A percentile compares a stretch with the other conserved stretches of the same genome.
Conservation (phyloP, 208 protist genomes). For the Acanthamoeba triangularis region DNA sequence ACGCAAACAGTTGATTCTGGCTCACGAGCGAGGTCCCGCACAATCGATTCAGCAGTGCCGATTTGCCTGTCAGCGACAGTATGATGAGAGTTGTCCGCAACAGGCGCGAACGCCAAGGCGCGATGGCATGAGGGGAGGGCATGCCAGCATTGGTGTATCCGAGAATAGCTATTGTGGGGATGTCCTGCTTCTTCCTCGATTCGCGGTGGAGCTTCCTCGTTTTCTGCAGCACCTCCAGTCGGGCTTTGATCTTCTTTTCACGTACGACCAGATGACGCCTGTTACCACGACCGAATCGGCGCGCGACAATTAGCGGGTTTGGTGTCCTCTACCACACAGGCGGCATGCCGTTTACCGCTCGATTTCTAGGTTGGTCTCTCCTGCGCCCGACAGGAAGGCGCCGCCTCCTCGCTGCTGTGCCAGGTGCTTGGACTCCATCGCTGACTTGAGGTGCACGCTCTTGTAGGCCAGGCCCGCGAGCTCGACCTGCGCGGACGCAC, state of each 20-base stretch:
- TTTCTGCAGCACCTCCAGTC: conserved; percentile 35
- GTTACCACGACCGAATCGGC: too few species aligned
- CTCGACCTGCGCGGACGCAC: not conserved
- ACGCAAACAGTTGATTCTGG: conserved; percentile 45
- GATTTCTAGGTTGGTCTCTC: conserved; percentile 62
- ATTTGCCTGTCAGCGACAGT: not conserved
- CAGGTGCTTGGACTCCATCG: conserved; percentile 50
- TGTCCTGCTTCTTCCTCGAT: conserved; percentile 47
- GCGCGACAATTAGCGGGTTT: not conserved
- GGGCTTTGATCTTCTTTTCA: conserved; percentile 64
- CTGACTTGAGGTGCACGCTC: conserved; percentile 54
- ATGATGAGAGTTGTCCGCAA: not conserved
- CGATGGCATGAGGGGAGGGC: too few species aligned
- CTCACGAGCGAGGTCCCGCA: conserved; percentile 43
- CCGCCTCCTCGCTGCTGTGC: conserved; percentile 63
- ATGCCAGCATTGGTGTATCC: conserved; percentile 68
- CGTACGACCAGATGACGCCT: conserved; percentile 3
- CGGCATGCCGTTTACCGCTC: not conserved
- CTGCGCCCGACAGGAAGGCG: conserved; percentile 63
- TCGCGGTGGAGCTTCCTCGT: conserved; percentile 47
- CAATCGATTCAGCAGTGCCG: conserved; percentile 53
- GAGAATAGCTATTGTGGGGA: conserved; percentile 50
- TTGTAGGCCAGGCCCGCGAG: conserved; percentile 46
- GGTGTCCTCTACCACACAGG: not conserved
- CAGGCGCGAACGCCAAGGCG: too few species aligned